Percentiles rank a stretch among this genome's conserved stretches.
Conservation (phyloP, 1,139 yeast genomes). For the Diutina scorzettiae region DNA sequence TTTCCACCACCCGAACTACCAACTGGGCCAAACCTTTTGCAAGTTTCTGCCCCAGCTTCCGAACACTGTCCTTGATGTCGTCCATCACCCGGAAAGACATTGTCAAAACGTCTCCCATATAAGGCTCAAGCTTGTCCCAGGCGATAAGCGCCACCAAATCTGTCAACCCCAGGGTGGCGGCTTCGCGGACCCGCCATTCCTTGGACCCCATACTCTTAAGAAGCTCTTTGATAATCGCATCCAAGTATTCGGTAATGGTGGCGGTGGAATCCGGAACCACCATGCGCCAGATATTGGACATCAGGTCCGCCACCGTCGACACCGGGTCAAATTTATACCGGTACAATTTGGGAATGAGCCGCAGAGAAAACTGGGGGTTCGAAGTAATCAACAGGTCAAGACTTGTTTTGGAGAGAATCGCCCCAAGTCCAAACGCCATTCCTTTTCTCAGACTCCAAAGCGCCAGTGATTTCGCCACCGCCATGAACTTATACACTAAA, state of each 20-base stretch:
- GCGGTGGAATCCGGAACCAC: constrained; percentile 50
- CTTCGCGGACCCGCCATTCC: constrained; percentile 93
- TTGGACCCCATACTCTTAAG: constrained; percentile 61
- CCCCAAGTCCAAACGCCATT: constrained; percentile 85
- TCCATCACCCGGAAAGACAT: constrained; percentile 86
- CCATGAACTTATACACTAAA: constrained; percentile 88
- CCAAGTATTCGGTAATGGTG: constrained; percentile 42
- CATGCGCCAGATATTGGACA: constrained; percentile 83
- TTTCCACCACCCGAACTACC: constrained; percentile 46
- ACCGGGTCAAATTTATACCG: constrained; percentile 83
- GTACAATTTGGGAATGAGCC: constrained; percentile 70
- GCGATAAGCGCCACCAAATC: constrained; percentile 58
- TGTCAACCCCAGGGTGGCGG: constrained; percentile 63
- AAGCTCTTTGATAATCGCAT: constrained; percentile 51
- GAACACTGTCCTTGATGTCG: constrained; percentile 88
- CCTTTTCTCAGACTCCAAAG: constrained; percentile 92
- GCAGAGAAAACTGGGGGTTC: constrained; percentile 41
- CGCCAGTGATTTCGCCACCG: constrained; percentile 77
- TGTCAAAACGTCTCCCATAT: constrained; percentile 65
- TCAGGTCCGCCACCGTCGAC: constrained; percentile 59
- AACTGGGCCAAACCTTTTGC: constrained; percentile 57
- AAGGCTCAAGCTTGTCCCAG: constrained; percentile 37
- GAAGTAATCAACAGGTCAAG: constrained; percentile 49
- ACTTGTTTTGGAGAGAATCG: constrained; percentile 69
- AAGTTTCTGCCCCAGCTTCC: constrained; percentile 64